Evolutionary conservation across 352 stramenopile genomes (phyloP), one percentile per base, ranked within the genome.

Genomic region (Plasmopara viticola): DNA sequence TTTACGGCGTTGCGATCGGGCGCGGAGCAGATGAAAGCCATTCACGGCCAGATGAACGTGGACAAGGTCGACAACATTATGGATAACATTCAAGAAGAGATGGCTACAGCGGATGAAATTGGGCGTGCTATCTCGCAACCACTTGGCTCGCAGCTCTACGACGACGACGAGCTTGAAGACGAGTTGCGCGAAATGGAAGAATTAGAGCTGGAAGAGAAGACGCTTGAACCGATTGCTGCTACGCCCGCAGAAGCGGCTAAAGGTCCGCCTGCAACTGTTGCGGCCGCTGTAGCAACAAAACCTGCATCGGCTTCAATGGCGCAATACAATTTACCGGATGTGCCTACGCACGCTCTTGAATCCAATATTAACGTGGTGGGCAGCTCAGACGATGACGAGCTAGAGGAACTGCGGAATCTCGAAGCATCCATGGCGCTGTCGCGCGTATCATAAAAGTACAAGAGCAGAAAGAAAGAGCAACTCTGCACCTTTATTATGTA

Each of bases 21-120:
- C 30, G 93, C 86, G 12, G 84, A 89, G 42, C 92, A 96, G 58
- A 98, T 98, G 93, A 90, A 96, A 63, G 75, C 86, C n/a, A 97
- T 98, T 53, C 86, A 96, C 58, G 87, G 86, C 20, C 78, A 98
- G 54, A 94, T 98, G 58, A 95, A 96, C 62, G 92, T 98, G 39
- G 96, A 99, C 66, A 94, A 91, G 56, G 95, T 98, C 43, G 95
- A 98, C 69, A 96, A 98, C 57, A 91, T 98, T 50, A 98, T 98
- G 94, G 96, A 98, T 72, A 90, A 97, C 56, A 97, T 98, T 64
- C 93, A 97, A 69, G 94, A 98, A 65, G 90, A 98, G 64, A 98
- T 98, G 94, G 91, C 96, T 42, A 87, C 89, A 48, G 92, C 90
- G 3, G 82, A 97, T 57, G 92, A 98, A 73, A 98, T 98, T 58